A percentile compares a stretch with the other conserved stretches of the same genome.
These are phyloP conservation scores for Termitomyces sp. DNA, from an alignment of 768 basidiomycete genomes.

Conservation along the genomic window DNA sequence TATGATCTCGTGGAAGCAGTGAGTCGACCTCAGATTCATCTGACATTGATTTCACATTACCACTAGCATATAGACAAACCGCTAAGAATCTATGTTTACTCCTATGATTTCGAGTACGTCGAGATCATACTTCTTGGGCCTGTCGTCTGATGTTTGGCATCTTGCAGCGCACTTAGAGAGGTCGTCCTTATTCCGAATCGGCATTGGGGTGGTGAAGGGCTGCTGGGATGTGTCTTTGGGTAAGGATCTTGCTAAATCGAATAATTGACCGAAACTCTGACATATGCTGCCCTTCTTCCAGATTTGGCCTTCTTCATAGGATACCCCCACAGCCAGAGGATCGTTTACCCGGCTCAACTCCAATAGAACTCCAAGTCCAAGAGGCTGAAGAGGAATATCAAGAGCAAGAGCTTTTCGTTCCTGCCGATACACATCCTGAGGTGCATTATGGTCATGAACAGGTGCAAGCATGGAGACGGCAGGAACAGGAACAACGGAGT, in stretches of 20 bases:
- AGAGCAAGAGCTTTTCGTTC: conserved; percentile 66
- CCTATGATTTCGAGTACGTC: conserved; percentile 91
- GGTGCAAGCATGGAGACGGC: conserved; percentile 24
- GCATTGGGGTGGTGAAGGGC: conserved; percentile 95
- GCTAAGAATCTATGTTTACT: conserved; percentile 92
- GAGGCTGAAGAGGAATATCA: conserved; percentile 48
- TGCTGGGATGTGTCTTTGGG: conserved; percentile 96
- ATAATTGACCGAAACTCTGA: conserved; percentile 5
- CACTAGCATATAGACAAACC: conserved; percentile 89
- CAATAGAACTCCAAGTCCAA: conserved; percentile 48
- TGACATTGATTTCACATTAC: background rate
- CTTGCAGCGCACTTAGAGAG: conserved; percentile 76
- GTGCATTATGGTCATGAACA: conserved; percentile 20
- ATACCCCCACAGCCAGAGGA: conserved; percentile 76
- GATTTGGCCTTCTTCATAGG: conserved; percentile 88
- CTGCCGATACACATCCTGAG: conserved; percentile 48
- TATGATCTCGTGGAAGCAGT: conserved; percentile 94
- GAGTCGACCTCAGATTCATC: conserved; percentile 20
- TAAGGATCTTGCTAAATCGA: conserved; percentile 28
- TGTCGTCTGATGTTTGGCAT: conserved; percentile 7
- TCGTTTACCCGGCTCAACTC: conserved; percentile 49
- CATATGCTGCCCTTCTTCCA: conserved; percentile 20
- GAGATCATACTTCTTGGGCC: conserved; percentile 1
- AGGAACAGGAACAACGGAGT: conserved; percentile 27
- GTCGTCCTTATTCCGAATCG: conserved; percentile 94